Conservation (phyloP, 2,329 filamentous ascomycete species). For the Alternaria solani region DNA sequence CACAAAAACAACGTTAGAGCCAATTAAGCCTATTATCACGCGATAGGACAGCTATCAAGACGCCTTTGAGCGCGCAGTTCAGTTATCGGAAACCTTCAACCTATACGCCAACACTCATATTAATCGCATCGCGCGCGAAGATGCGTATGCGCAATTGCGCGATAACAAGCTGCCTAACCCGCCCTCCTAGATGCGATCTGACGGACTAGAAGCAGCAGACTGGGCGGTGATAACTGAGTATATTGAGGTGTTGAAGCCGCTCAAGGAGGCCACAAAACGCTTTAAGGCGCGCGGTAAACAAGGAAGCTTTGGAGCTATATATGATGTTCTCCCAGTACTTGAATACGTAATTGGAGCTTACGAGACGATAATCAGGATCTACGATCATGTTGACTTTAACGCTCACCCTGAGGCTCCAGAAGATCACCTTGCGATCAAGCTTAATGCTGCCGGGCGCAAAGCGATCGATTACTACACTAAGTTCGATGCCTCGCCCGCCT, state of each 20-base stretch:
- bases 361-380: background rate
- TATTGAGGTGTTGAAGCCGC: background rate
- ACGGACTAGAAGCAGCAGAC: background rate
- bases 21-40: conserved; percentile 9
- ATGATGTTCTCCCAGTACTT: conserved; percentile 7
- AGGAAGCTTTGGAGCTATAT: background rate
- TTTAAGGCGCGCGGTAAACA: background rate
- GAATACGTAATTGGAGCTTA: background rate
- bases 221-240: conserved; percentile 9
- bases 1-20: background rate
- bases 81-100: background rate
- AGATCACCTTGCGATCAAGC: conserved; percentile 17
- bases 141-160: too few relatives aligned
- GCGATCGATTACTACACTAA: conserved; percentile 10
- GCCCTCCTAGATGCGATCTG: background rate
- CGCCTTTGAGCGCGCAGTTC: conserved; percentile 7
- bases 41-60: background rate
- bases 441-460: conserved; percentile 9
- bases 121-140: too few relatives aligned
- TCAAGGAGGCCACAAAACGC: background rate
- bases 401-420: background rate
- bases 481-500: conserved; percentile 9
- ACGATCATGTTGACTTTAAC: background rate
- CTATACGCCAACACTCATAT: background rate
- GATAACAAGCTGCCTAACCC: background rate